phyloP scores from a whole-genome alignment of 2,329 filamentous ascomycete genomes.

The Elsinoe arachidis region DNA sequence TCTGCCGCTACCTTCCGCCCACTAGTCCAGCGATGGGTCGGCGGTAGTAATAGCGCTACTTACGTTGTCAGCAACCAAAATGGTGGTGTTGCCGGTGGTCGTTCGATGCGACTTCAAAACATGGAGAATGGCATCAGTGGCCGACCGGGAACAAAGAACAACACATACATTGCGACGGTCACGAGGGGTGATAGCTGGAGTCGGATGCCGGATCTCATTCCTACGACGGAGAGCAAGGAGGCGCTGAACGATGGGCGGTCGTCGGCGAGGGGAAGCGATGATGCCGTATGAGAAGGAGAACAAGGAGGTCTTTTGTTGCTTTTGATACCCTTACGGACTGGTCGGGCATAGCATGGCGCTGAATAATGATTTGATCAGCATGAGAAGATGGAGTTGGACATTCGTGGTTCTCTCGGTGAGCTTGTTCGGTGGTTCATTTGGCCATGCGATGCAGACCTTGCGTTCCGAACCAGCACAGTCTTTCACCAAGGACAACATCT shows the following conservation, averaged over 20 bases:
- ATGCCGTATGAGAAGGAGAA: not conserved
- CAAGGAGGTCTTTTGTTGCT: not conserved
- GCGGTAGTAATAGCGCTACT: not conserved
- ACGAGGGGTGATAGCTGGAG: constrained; percentile 9
- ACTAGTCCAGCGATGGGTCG: constrained; percentile 27
- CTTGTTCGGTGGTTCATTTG: too few relatives aligned
- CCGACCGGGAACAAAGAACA: not conserved
- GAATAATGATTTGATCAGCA: not conserved
- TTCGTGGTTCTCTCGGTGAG: not conserved
- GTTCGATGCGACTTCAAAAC: not conserved
- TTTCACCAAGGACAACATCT: not conserved
- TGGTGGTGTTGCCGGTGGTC: not conserved
- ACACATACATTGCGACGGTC: constrained; percentile 9
- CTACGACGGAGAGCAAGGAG: constrained; percentile 10
- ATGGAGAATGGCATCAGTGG: constrained; percentile 4
- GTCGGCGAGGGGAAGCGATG: not conserved
- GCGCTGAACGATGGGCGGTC: not conserved
- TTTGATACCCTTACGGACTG: not conserved
- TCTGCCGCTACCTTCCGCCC: constrained; percentile 44
- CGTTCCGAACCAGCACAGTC: too few relatives aligned
- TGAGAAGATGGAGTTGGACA: not conserved
- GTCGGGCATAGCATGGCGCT: constrained; percentile 3
- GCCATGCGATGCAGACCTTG: too few relatives aligned
- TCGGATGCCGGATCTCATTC: not conserved
- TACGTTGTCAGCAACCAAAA: not conserved